Evolutionary conservation across 306 rosid genomes (phyloP).

Genomic region (Abrus precatorius): DNA sequence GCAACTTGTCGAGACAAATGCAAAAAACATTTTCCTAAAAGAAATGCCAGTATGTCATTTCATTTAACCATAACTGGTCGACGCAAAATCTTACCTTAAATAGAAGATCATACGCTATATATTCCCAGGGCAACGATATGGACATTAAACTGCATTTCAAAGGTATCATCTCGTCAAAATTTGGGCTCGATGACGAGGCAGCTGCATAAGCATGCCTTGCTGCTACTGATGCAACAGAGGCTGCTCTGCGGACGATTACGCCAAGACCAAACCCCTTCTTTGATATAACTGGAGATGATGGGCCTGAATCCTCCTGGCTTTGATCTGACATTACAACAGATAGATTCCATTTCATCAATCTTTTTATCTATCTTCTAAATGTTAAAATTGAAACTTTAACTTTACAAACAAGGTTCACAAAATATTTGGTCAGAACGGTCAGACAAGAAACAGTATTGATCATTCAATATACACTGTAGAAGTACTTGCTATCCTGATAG

Average conservation of each 20-base stretch:
- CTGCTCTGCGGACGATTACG: constrained; percentile 84
- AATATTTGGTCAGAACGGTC: constrained; percentile 36
- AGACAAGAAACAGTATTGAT: constrained; percentile 22
- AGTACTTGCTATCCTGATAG: constrained; percentile 30
- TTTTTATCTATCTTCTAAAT: constrained; percentile 43
- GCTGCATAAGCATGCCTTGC: constrained; percentile 94
- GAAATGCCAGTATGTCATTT: constrained; percentile 24
- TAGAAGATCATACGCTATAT: constrained; percentile 90
- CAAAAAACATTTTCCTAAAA: constrained; percentile 36
- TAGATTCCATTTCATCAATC: constrained; percentile 49
- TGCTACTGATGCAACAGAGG: constrained; percentile 87
- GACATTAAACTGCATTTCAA: constrained; percentile 97
- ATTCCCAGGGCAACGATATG: constrained; percentile 96
- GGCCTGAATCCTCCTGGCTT: constrained; percentile 83
- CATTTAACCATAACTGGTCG: constrained; percentile 15
- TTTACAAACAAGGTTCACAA: constrained; percentile 38
- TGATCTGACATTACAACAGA: constrained; percentile 74
- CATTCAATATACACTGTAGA: constrained; percentile 18
- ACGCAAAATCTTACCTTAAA: constrained; percentile 76
- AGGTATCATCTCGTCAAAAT: constrained; percentile 84
- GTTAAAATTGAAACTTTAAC: constrained; percentile 39
- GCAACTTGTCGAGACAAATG: constrained; percentile 21
- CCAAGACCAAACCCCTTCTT: constrained; percentile 86
- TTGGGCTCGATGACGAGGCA: constrained; percentile 69
- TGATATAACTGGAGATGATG: constrained; percentile 84